Evolutionary conservation across 2,329 filamentous ascomycete species (phyloP).

Genomic region (Xylariaceae sp.): DNA sequence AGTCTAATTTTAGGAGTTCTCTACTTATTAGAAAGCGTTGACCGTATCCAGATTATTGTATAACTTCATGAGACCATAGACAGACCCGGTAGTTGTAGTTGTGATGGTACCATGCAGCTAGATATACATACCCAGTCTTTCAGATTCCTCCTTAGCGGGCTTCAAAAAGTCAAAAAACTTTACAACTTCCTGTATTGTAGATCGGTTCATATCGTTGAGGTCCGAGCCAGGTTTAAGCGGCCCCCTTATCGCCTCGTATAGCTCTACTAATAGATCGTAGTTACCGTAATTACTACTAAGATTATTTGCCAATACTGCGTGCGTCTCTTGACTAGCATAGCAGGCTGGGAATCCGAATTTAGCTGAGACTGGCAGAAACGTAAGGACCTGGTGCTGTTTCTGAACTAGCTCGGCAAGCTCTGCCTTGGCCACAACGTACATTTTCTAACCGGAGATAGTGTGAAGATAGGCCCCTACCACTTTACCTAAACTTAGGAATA

Average conservation of each 20-base stretch:
- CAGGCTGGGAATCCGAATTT: conserved; percentile 41
- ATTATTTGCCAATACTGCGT: conserved; percentile 39
- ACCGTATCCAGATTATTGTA: conserved; percentile 44
- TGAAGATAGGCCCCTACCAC: conserved; percentile 49
- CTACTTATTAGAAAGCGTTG: conserved; percentile 44
- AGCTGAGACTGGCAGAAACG: conserved; percentile 47
- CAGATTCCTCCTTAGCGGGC: conserved; percentile 16
- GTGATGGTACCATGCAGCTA: conserved; percentile 43
- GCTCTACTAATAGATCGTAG: conserved; percentile 42
- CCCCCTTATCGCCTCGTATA: conserved; percentile 42
- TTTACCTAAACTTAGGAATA: no score
- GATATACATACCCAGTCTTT: conserved; percentile 28
- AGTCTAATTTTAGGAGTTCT: background rate
- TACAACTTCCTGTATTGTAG: conserved; percentile 42
- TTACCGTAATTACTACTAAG: conserved; percentile 46
- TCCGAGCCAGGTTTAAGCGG: conserved; percentile 41
- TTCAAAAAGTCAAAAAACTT: conserved; percentile 31
- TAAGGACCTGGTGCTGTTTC: conserved; percentile 44
- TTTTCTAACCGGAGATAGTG: conserved; percentile 48
- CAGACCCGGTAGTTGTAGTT: conserved; percentile 45
- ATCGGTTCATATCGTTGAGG: conserved; percentile 45
- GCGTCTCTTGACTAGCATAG: conserved; percentile 38
- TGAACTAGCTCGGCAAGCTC: conserved; percentile 47
- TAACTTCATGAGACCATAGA: conserved; percentile 51
- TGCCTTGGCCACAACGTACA: conserved; percentile 49